phyloP scores from a whole-genome alignment of 2,329 filamentous ascomycete genomes.

The Fusarium albosuccineum region DNA sequence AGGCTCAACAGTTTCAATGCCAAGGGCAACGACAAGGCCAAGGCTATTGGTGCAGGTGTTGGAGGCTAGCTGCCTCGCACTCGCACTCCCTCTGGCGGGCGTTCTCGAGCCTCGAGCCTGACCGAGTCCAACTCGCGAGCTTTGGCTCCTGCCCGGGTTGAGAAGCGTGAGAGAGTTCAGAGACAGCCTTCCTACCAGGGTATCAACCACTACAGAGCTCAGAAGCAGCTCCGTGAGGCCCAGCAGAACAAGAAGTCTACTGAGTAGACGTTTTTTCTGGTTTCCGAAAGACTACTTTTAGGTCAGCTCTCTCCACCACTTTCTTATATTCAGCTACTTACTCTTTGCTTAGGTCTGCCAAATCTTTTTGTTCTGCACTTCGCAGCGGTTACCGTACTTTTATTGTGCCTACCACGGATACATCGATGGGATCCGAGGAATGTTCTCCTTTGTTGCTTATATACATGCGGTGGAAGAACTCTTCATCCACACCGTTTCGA shows the following conservation, averaged over 20 bases:
- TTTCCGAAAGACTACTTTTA: no score
- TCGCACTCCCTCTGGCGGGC: neutral
- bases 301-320: neutral
- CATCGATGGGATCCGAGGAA: neutral
- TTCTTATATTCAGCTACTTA: neutral
- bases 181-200: conserved; percentile 40
- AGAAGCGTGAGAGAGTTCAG: conserved; percentile 11
- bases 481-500: no score
- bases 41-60: neutral
- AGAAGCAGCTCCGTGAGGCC: neutral
- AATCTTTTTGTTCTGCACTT: neutral
- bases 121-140: neutral
- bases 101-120: neutral
- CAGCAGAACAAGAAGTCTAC: neutral
- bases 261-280: neutral
- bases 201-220: conserved; percentile 45
- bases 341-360: neutral
- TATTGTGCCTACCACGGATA: neutral
- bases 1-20: conserved; percentile 35
- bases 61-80: neutral
- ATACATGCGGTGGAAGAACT: no score
- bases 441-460: no score
- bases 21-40: conserved; percentile 20
- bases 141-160: neutral
- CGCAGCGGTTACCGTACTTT: no score